phyloP scores from a whole-genome alignment of 306 rosid genomes.

The Cucurbita pepo region DNA sequence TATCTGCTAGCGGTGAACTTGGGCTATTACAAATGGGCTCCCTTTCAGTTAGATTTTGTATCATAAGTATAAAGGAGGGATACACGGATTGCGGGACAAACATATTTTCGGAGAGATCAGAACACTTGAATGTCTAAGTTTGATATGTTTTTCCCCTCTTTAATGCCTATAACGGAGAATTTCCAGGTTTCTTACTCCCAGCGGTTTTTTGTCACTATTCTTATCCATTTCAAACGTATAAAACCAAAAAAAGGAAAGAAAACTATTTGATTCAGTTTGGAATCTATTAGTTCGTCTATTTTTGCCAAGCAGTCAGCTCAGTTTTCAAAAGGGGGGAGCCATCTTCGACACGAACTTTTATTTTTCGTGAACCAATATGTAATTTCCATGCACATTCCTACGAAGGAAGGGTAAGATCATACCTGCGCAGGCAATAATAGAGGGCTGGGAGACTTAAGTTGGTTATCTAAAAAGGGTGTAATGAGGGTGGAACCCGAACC shows the following conservation, averaged over 20 bases:
- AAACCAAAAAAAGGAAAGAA: no score
- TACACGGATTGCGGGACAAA: neutral
- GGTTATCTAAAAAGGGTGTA: conserved; percentile 79
- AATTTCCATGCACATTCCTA: neutral
- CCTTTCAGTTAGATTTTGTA: neutral
- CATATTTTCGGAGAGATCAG: neutral
- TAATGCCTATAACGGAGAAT: neutral
- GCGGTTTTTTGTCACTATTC: neutral
- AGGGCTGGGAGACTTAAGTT: conserved; percentile 87
- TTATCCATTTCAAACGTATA: neutral
- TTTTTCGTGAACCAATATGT: neutral
- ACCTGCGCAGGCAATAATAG: conserved; percentile 75
- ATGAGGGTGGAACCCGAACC: conserved; percentile 96
- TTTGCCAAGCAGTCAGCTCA: neutral
- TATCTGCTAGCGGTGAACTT: no score
- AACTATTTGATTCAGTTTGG: neutral
- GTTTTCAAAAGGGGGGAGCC: neutral
- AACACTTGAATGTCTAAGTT: neutral
- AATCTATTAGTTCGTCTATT: neutral
- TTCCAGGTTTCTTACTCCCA: neutral
- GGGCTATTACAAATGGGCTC: neutral
- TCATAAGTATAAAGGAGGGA: neutral
- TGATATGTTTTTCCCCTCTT: neutral
- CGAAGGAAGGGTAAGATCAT: conserved; percentile 1
- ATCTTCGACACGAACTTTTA: neutral